Evolutionary conservation across 495 filamentous ascomycete genomes (phyloP).

Genomic region (Neurospora cerealis): DNA sequence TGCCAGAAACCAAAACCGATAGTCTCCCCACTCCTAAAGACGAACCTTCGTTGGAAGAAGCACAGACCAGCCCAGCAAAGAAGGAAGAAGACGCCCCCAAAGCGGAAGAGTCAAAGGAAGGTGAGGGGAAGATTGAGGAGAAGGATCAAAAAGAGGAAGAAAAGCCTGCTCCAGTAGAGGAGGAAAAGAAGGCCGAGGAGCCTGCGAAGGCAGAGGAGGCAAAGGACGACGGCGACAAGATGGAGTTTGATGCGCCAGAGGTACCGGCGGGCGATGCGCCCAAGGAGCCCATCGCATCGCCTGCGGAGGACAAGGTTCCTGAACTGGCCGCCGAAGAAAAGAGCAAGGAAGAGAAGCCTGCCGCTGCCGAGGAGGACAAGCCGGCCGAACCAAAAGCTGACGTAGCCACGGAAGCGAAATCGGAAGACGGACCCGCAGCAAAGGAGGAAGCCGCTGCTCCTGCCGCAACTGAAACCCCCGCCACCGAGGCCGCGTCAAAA

Average conservation of each 20-base stretch:
- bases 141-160: not conserved
- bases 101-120: not conserved
- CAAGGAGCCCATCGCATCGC: not conserved
- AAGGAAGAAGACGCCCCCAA: not conserved
- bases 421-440: slow-evolving; percentile 7
- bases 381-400: slow-evolving; percentile 3
- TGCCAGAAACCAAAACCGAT: not conserved
- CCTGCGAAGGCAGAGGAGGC: not conserved
- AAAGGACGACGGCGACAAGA: not conserved
- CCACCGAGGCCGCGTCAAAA: not conserved
- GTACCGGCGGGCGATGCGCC: not conserved
- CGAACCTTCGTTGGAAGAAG: not conserved
- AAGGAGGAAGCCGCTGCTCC: slow-evolving; percentile 7
- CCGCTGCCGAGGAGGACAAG: slow-evolving; percentile 9
- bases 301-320: not conserved
- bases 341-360: slow-evolving; percentile 5
- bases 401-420: not conserved
- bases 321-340: not conserved
- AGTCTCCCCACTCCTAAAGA: not conserved
- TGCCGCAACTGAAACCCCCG: not conserved
- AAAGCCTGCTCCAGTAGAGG: not conserved
- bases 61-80: not conserved
- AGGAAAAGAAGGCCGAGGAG: not conserved
- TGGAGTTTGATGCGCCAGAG: not conserved
- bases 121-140: not conserved